Evolutionary conservation across 306 rosid genomes (phyloP), one percentile per base, ranked within the genome.

Genomic region (Quercus rubra): DNA sequence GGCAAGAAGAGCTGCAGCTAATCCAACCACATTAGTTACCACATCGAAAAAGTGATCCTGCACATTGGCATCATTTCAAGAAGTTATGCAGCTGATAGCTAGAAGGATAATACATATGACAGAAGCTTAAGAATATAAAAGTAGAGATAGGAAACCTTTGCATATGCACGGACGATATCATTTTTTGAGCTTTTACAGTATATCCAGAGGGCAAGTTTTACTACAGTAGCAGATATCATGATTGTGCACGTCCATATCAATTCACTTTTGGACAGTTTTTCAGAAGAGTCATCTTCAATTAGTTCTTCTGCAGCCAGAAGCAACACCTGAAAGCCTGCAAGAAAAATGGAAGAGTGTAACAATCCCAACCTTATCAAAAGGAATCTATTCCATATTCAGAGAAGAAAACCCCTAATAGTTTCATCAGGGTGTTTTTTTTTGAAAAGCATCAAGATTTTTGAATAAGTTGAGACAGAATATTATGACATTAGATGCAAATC

Each of bases 11-110:
- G 99, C 99, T 11, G 99, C 97, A 31, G 85, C 75, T 78, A 95
- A 80, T 66, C 99, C 99, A 41, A 91, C 91, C 12, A 95, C 87
- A 76, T 95, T 95, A 55, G 99, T 95, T 64, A 95, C 84, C 59
- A 95, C 98, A 87, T 95, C 99, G 30, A 95, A 95, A 83, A 90
- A 92, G 78, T 95, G 99, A 91, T 95, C 99, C 99, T 95, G 97
- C 70, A 56, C 56, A 72, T 71, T 33, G 62, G 38, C 25, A 35
- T 35, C 41, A 78, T 58, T 30, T 13, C n/a, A 62, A 19, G 19
- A 77, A 77, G 80, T 76, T 62, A 81, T 15, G 41, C 27, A 74
- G 35, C 69, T 5, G 61, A 15, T 25, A 55, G 19, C 21, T 25
- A 41, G 30, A 81, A 55, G 59, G 46, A 0, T 17, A n/a, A 81